phyloP scores from a whole-genome alignment of 768 basidiomycete genomes.

The Termitomyces sp. region DNA sequence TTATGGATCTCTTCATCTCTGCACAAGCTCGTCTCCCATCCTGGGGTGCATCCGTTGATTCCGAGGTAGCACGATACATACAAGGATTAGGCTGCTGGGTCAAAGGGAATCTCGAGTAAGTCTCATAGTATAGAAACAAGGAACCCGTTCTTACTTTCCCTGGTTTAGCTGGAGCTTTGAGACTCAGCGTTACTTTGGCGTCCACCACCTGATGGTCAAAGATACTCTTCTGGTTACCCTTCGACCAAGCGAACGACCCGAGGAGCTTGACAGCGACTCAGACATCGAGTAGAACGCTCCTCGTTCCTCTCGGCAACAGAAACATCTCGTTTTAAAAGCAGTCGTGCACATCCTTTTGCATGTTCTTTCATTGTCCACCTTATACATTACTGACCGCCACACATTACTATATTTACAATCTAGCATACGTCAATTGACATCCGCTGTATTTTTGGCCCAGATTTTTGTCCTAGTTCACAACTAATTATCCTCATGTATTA shows the following conservation, averaged over 20 bases:
- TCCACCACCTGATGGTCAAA: slow-evolving; percentile 48
- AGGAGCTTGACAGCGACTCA: slow-evolving; percentile 33
- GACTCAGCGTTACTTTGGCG: slow-evolving; percentile 65
- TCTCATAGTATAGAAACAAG: slow-evolving; percentile 1
- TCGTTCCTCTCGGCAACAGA: not conserved
- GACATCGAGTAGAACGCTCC: slow-evolving; percentile 31
- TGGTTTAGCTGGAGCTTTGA: slow-evolving; percentile 61
- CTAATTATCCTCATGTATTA: slow-evolving; percentile 8
- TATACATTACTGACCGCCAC: not conserved
- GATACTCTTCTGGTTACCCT: slow-evolving; percentile 43
- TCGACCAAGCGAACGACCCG: slow-evolving; percentile 33
- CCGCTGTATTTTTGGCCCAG: slow-evolving; percentile 10
- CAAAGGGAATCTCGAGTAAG: slow-evolving; percentile 56
- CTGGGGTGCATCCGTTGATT: slow-evolving; percentile 45
- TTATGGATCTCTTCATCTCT: slow-evolving; percentile 48
- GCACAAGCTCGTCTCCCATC: slow-evolving; percentile 45
- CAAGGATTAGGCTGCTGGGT: slow-evolving; percentile 58
- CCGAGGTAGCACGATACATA: slow-evolving; percentile 49
- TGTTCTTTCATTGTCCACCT: not conserved
- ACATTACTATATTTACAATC: not conserved
- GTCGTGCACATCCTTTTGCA: not conserved
- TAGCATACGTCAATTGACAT: not conserved
- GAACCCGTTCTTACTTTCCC: slow-evolving; percentile 12
- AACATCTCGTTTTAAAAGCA: not conserved
- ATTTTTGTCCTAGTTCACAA: not conserved